Conservation (phyloP, 441 rosid species). For the Populus trichocarpa region DNA sequence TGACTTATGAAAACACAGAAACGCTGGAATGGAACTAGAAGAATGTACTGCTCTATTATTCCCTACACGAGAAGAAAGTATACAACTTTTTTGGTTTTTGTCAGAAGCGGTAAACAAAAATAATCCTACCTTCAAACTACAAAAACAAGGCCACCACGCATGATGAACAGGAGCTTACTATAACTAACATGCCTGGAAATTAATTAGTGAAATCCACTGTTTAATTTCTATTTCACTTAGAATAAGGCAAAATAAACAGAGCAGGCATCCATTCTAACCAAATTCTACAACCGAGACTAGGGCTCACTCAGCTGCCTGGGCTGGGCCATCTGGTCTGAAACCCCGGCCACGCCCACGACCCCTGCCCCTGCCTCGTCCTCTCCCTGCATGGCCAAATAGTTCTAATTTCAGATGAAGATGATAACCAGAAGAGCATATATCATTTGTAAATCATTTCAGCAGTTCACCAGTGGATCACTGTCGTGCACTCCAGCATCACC, state of each 20-base stretch:
- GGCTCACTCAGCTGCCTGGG: conserved; percentile 11
- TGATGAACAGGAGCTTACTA: conserved; percentile 10
- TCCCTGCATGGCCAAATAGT: conserved; percentile 12
- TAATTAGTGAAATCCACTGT: not conserved
- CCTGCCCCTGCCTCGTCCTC: conserved; percentile 19
- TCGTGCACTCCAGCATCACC: not conserved
- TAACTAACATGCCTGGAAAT: conserved; percentile 9
- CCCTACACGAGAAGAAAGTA: conserved; percentile 5
- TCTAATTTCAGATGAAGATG: not conserved
- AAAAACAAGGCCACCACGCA: not conserved
- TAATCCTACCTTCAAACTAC: conserved; percentile 16
- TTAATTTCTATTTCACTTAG: not conserved
- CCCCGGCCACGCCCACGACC: conserved; percentile 23
- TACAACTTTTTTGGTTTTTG: conserved; percentile 8
- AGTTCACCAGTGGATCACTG: not conserved
- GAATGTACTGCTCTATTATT: conserved; percentile 25
- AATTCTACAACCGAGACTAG: conserved; percentile 5
- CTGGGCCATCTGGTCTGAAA: conserved; percentile 15
- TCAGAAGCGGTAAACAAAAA: conserved; percentile 3
- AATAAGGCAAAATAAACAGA: conserved; percentile 8
- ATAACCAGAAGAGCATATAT: not conserved
- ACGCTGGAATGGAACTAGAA: not conserved
- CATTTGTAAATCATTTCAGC: not conserved
- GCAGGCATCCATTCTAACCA: conserved; percentile 15
- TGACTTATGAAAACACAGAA: not conserved